A percentile compares a stretch with the other conserved stretches of the same genome.
phyloP scores from a whole-genome alignment of 179 eudicot species.

The Silene vulgaris region DNA sequence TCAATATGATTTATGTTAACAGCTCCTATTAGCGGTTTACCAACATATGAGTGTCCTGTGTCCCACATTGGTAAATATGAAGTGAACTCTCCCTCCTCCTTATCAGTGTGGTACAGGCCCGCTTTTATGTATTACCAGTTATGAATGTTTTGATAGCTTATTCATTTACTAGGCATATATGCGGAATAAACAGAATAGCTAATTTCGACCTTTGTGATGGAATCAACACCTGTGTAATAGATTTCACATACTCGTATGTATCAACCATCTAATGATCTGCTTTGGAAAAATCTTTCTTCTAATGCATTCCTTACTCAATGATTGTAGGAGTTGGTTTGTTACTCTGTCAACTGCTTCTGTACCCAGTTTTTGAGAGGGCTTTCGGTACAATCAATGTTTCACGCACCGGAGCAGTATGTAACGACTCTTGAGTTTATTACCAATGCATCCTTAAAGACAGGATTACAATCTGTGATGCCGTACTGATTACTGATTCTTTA shows the following conservation, averaged over 20 bases:
- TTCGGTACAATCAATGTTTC: constrained; percentile 50
- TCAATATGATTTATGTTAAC: no score
- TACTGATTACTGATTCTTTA: constrained; percentile 17
- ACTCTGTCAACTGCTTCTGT: constrained; percentile 50
- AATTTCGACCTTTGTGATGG: background rate
- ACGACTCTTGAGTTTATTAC: constrained; percentile 1
- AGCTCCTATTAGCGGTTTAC: no score
- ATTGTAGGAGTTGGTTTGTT: constrained; percentile 50
- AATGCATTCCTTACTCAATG: constrained; percentile 9
- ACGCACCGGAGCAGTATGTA: constrained; percentile 56
- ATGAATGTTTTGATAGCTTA: no score
- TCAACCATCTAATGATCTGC: background rate
- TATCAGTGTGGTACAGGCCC: no score
- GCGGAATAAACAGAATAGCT: no score
- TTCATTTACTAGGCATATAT: no score
- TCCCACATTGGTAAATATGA: no score
- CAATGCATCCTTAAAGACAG: background rate
- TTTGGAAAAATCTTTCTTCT: background rate
- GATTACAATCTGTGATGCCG: background rate
- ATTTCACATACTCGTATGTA: background rate
- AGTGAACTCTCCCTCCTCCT: no score
- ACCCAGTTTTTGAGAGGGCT: constrained; percentile 45
- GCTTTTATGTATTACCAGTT: no score
- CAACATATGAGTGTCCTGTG: no score
- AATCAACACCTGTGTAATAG: background rate